Evolutionary conservation across 148 eudicot species (phyloP).

Genomic region (Vaccinium macrocarpon): DNA sequence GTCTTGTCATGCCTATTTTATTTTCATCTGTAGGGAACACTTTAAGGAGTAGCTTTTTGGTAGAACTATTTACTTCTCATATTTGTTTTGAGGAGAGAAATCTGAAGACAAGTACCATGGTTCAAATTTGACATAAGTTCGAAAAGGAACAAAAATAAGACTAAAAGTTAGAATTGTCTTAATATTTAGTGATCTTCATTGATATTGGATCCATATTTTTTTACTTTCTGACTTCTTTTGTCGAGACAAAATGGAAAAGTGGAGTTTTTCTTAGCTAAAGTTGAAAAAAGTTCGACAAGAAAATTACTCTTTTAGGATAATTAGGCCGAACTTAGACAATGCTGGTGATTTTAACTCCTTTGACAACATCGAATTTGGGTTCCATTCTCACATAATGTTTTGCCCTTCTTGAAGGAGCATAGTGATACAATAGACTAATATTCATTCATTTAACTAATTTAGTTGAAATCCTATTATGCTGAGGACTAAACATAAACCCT

Average conservation of each 20-base stretch:
- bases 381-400: background rate
- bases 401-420: background rate
- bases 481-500: background rate
- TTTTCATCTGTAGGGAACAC: background rate
- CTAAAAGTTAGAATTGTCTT: background rate
- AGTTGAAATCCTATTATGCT: background rate
- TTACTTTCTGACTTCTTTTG: slow-evolving; percentile 14
- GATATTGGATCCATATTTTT: background rate
- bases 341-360: background rate
- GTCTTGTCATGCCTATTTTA: background rate
- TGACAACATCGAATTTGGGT: background rate
- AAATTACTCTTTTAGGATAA: background rate
- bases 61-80: slow-evolving; percentile 46
- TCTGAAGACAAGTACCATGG: background rate
- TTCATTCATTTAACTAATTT: background rate
- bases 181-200: background rate
- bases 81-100: background rate
- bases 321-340: background rate
- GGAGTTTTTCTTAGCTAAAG: background rate
- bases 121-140: background rate
- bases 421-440: background rate
- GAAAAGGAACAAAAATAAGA: background rate
- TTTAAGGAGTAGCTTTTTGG: slow-evolving; percentile 5
- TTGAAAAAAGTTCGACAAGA: background rate
- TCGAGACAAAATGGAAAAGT: background rate